Conservation (phyloP, 1,139 yeast species). For the Waltiozyma sp. region DNA sequence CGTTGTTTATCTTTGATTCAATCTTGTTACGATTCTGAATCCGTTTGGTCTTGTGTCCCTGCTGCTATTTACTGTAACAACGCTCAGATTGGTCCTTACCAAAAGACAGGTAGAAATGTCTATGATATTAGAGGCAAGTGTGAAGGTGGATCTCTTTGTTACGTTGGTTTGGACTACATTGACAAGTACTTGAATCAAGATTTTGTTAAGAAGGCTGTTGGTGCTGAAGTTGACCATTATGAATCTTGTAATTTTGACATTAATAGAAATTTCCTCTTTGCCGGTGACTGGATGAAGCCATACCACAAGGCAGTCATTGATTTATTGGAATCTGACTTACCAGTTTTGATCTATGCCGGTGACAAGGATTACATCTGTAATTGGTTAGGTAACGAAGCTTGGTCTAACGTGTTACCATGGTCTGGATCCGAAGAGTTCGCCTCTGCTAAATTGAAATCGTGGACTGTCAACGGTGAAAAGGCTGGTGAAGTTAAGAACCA, state of each 20-base stretch:
- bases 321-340: constrained; percentile 46
- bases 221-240: constrained; percentile 82
- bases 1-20: constrained; percentile 75
- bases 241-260: constrained; percentile 81
- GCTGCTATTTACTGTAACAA: constrained; percentile 88
- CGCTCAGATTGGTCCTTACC: constrained; percentile 80
- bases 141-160: constrained; percentile 71
- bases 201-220: constrained; percentile 67
- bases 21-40: constrained; percentile 66
- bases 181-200: constrained; percentile 60
- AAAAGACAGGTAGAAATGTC: constrained; percentile 82
- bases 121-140: constrained; percentile 88
- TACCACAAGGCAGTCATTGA: constrained; percentile 52
- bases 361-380: constrained; percentile 81
- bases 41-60: constrained; percentile 88
- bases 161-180: constrained; percentile 56
- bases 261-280: constrained; percentile 71
- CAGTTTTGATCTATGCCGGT: constrained; percentile 73
- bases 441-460: constrained; percentile 28
- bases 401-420: constrained; percentile 67
- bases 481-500: constrained; percentile 51
- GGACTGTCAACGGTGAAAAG: constrained; percentile 32
- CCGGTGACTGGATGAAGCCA: constrained; percentile 91
- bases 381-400: constrained; percentile 82
- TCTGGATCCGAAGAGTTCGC: constrained; percentile 42